A percentile compares a stretch with the other conserved stretches of the same genome.
phyloP scores from a whole-genome alignment of 208 protist species.

The Leishmania gerbilli region DNA sequence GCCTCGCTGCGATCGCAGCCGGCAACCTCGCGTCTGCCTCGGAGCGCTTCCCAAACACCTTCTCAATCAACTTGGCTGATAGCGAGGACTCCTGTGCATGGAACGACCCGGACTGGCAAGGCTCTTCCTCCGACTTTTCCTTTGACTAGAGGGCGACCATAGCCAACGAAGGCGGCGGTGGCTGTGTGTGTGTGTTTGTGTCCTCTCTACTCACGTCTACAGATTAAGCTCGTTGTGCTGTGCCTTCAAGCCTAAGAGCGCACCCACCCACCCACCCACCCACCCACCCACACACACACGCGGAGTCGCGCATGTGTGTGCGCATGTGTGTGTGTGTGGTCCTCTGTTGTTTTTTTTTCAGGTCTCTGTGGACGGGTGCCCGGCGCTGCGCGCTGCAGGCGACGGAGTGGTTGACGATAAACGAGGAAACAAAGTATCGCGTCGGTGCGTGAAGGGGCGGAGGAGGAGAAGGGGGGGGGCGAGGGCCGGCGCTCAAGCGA shows the following conservation, averaged over 20 bases:
- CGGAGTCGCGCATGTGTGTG: background rate
- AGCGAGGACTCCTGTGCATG: slow-evolving; percentile 1
- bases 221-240: background rate
- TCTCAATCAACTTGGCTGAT: background rate
- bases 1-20: background rate
- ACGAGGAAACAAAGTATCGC: background rate
- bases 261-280: background rate
- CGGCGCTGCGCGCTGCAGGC: too few relatives aligned
- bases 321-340: background rate
- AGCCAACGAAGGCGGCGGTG: background rate
- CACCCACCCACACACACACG: background rate
- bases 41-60: background rate
- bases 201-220: background rate
- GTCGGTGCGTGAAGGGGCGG: background rate
- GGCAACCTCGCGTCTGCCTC: background rate
- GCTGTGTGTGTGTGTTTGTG: background rate
- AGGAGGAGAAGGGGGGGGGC: background rate
- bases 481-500: background rate
- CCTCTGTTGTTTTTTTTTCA: too few relatives aligned
- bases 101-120: background rate
- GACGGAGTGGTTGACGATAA: background rate
- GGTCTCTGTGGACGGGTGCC: too few relatives aligned
- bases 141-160: background rate
- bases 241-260: background rate
- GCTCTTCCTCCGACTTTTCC: background rate